phyloP scores from a whole-genome alignment of 208 protist genomes.

The Wallacemonas rigidus region DNA sequence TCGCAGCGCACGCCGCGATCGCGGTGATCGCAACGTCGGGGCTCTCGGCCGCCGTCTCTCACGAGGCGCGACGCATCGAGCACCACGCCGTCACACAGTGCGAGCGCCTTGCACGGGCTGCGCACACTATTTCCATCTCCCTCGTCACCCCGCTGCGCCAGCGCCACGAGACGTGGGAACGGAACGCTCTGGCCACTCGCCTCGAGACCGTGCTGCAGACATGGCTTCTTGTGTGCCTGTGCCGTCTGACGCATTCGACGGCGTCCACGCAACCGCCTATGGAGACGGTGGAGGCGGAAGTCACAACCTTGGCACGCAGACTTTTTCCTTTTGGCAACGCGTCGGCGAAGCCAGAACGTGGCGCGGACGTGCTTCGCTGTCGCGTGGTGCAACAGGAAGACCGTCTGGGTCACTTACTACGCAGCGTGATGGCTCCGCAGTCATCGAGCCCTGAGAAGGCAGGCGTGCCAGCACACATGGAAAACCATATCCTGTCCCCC shows the following conservation, averaged over 20 bases:
- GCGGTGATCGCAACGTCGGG: background rate
- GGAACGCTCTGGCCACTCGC: background rate
- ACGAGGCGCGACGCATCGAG: background rate
- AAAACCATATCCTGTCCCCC: background rate
- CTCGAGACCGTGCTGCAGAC: background rate
- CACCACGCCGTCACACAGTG: background rate
- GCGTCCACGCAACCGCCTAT: background rate
- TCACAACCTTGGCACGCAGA: background rate
- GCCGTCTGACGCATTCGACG: background rate
- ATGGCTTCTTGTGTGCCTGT: background rate
- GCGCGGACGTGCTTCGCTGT: background rate
- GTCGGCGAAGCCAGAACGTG: background rate
- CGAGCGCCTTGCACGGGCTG: background rate
- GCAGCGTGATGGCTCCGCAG: background rate
- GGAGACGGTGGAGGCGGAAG: background rate
- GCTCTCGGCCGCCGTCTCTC: background rate
- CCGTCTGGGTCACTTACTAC: background rate
- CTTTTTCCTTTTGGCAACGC: background rate
- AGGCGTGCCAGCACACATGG: background rate
- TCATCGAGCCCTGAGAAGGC: background rate
- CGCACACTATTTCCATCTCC: background rate
- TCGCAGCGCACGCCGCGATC: background rate
- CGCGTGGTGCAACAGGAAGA: background rate
- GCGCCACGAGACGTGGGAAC: constrained; percentile 2
- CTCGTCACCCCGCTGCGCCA: background rate